A percentile compares a stretch with the other conserved stretches of the same genome.
Evolutionary conservation across 1,139 yeast genomes (phyloP).

Genomic region (Yamadazyma friedrichii): DNA sequence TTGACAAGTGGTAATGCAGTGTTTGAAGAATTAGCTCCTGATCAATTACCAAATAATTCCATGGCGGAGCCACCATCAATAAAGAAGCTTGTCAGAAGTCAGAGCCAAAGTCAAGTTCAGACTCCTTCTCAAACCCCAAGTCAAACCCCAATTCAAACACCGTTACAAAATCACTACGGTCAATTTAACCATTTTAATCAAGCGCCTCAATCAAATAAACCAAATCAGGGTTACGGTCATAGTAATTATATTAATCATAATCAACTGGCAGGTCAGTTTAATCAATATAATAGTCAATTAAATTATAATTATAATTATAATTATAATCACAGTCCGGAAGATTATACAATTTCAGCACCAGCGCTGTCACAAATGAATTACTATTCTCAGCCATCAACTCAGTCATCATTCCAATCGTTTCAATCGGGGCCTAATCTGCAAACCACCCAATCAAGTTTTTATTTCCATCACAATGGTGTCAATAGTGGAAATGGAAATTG

Average conservation of each 20-base stretch:
- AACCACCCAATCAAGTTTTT: constrained; percentile 1
- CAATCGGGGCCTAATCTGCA: neutral
- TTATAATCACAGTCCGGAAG: neutral
- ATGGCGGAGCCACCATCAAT: neutral
- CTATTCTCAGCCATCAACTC: constrained; percentile 1
- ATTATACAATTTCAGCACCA: neutral
- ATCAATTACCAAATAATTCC: constrained; percentile 3
- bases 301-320: too few relatives aligned
- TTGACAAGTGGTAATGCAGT: constrained; percentile 2
- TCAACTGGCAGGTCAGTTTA: too few relatives aligned
- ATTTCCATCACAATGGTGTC: neutral
- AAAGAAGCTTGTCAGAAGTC: neutral
- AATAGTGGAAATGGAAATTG: neutral
- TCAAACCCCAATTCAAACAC: neutral
- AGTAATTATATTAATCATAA: too few relatives aligned
- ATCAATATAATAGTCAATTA: too few relatives aligned
- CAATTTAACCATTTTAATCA: too few relatives aligned
- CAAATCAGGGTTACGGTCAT: too few relatives aligned
- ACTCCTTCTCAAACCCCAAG: neutral
- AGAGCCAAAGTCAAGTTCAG: neutral
- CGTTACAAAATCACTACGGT: neutral
- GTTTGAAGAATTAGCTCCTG: constrained; percentile 9
- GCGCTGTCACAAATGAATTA: too few relatives aligned
- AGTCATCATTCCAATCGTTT: constrained; percentile 1
- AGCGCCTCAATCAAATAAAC: too few relatives aligned